Conservation (phyloP, 805 yeast genomes). For the Metschnikowia borealis region DNA sequence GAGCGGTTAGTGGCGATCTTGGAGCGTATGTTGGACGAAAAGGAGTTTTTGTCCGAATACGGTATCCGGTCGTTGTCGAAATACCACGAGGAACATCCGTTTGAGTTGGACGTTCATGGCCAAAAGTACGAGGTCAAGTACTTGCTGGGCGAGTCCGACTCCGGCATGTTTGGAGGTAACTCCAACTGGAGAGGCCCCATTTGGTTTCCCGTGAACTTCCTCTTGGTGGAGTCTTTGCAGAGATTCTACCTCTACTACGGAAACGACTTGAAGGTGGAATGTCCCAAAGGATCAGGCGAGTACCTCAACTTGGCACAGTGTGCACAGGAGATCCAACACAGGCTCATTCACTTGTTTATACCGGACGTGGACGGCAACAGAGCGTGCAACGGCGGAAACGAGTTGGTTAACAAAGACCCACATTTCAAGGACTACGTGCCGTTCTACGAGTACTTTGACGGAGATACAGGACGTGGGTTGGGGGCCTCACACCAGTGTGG, state of each 20-base stretch:
- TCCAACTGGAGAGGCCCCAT: slow-evolving; percentile 98
- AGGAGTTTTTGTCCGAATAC: slow-evolving; percentile 76
- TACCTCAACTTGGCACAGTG: slow-evolving; percentile 77
- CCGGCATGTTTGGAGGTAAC: slow-evolving; percentile 94
- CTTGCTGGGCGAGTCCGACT: slow-evolving; percentile 84
- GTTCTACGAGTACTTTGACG: slow-evolving; percentile 87
- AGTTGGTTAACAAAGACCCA: slow-evolving; percentile 53
- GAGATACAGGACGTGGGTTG: slow-evolving; percentile 89
- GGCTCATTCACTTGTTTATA: slow-evolving; percentile 72
- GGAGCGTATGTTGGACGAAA: slow-evolving; percentile 77
- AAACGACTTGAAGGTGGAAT: slow-evolving; percentile 75
- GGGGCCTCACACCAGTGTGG: slow-evolving; percentile 96
- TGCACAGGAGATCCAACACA: slow-evolving; percentile 85
- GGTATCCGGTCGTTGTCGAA: slow-evolving; percentile 89
- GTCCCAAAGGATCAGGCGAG: slow-evolving; percentile 82
- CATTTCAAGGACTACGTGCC: slow-evolving; percentile 71
- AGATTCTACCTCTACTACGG: slow-evolving; percentile 88
- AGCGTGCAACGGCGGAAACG: slow-evolving; percentile 73
- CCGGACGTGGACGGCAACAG: slow-evolving; percentile 64
- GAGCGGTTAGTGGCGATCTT: slow-evolving; percentile 75
- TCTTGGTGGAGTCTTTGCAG: slow-evolving; percentile 81
- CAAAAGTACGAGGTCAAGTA: slow-evolving; percentile 65
- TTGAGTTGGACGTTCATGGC: slow-evolving; percentile 78
- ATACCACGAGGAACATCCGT: slow-evolving; percentile 80
- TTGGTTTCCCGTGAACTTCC: slow-evolving; percentile 91